Evolutionary conservation across 2,329 filamentous ascomycete genomes (phyloP).

Genomic region (Fusarium lyarnte): DNA sequence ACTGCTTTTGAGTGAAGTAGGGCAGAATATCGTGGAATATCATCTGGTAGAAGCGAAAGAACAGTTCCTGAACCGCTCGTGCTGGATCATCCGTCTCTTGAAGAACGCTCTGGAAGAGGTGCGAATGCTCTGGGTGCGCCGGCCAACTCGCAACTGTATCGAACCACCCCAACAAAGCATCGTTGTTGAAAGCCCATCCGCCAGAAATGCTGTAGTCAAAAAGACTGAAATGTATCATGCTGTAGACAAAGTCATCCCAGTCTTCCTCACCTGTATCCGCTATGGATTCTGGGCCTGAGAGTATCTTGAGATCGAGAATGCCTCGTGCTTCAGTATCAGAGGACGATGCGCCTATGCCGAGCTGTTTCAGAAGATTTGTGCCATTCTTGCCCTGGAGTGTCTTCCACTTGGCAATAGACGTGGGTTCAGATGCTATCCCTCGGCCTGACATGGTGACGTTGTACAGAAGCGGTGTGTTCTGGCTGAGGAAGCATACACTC

Average conservation of each 20-base stretch:
- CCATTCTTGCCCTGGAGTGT: not conserved
- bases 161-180: not conserved
- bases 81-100: constrained; percentile 11
- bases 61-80: not conserved
- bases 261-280: not conserved
- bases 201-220: not conserved
- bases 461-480: not conserved
- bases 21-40: constrained; percentile 3
- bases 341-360: not conserved
- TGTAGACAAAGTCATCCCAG: not conserved
- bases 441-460: constrained; percentile 17
- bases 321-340: not conserved
- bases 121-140: constrained; percentile 3
- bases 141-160: not conserved
- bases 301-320: not conserved
- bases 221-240: not conserved
- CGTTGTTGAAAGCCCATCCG: not conserved
- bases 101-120: constrained; percentile 5
- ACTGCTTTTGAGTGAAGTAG: not conserved
- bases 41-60: constrained; percentile 19
- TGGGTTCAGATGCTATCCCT: not conserved
- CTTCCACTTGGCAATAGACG: not conserved
- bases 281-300: not conserved
- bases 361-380: not conserved
- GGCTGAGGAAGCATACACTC: not conserved